phyloP scores from a whole-genome alignment of 2,329 filamentous ascomycete species.

The Stemphylium lycopersici region DNA sequence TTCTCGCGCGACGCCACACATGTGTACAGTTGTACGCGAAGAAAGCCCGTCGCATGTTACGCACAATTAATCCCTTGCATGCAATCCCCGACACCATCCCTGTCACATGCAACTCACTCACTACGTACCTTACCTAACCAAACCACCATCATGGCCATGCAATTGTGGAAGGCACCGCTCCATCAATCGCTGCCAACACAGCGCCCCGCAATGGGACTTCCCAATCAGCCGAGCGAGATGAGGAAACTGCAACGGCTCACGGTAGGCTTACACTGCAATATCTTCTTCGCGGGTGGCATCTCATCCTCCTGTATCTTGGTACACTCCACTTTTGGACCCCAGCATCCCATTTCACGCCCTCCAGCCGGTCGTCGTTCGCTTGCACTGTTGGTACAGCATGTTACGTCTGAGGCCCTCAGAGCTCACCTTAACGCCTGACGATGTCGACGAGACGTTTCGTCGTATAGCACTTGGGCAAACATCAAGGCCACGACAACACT shows the following conservation, averaged over 20 bases:
- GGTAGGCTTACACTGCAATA: not conserved
- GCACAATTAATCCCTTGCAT: not conserved
- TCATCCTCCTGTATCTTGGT: not conserved
- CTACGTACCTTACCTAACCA: too few relatives aligned
- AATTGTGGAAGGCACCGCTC: not conserved
- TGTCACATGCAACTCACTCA: not conserved
- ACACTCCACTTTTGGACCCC: conserved; percentile 22
- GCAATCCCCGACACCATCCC: not conserved
- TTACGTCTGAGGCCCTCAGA: conserved; percentile 46
- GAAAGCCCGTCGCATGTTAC: not conserved
- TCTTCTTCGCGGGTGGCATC: not conserved
- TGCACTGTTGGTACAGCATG: conserved; percentile 29
- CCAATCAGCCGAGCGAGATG: not conserved
- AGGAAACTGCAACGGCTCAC: not conserved
- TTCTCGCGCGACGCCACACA: not conserved
- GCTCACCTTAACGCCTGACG: conserved; percentile 44
- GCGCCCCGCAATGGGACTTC: not conserved
- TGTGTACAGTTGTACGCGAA: not conserved
- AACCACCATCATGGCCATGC: not conserved
- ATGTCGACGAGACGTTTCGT: conserved; percentile 44
- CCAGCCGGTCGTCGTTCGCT: conserved; percentile 12
- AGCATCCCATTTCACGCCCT: conserved; percentile 14
- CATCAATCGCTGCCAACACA: not conserved
- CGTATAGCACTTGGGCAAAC: conserved; percentile 38
- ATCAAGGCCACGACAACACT: conserved; percentile 8